Conservation (phyloP, 345 rosid species). For the Odontarrhena argentea region DNA sequence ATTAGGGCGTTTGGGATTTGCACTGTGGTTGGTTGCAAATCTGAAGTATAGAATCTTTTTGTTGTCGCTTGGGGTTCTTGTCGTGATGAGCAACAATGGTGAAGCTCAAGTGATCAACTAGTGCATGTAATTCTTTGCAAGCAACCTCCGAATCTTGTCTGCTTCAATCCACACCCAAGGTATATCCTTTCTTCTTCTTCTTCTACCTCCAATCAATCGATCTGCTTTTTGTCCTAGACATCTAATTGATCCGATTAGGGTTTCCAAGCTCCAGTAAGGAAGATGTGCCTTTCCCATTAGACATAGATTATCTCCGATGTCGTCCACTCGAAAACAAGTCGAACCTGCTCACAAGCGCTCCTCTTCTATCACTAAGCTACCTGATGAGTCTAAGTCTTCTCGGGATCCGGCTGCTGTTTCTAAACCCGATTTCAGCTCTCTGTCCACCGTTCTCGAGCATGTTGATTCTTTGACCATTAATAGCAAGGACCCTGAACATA, state of each 20-base stretch:
- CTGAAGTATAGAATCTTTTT: no score
- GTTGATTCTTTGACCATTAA: constrained; percentile 50
- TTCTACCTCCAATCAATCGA: background rate
- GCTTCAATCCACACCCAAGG: constrained; percentile 32
- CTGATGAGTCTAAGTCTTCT: no score
- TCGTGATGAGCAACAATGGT: constrained; percentile 25
- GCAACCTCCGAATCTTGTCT: constrained; percentile 26
- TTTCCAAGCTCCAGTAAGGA: constrained; percentile 7
- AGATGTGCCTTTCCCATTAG: constrained; percentile 28
- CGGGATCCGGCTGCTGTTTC: constrained; percentile 18
- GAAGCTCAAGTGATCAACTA: constrained; percentile 9
- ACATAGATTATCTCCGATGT: constrained; percentile 26
- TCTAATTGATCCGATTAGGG: constrained; percentile 27
- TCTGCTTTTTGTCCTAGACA: constrained; percentile 11
- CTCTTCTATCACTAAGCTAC: constrained; percentile 6
- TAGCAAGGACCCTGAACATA: constrained; percentile 70
- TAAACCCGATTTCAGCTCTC: constrained; percentile 48
- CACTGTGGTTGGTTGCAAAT: no score
- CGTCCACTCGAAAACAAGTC: constrained; percentile 47
- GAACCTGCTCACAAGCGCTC: constrained; percentile 43
- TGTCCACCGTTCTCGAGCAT: constrained; percentile 47
- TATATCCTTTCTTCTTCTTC: constrained; percentile 26
- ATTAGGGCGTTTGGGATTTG: background rate
- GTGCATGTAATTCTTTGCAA: constrained; percentile 20
- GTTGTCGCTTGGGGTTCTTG: constrained; percentile 14